Conservation (phyloP, 1,284 basidiomycete genomes). For the Moniliella sp. region DNA sequence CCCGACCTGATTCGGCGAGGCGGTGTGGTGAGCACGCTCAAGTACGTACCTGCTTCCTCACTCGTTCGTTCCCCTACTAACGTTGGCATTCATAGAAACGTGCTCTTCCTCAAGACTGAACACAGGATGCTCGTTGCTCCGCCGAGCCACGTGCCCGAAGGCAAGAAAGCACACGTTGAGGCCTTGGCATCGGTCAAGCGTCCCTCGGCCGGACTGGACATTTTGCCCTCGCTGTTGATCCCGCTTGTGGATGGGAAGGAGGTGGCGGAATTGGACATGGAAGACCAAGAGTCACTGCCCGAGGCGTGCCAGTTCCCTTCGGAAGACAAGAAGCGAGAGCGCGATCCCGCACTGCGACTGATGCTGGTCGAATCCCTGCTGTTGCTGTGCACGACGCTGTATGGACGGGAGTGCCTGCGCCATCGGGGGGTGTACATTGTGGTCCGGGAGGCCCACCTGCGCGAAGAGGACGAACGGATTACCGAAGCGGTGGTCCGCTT, state of each 20-base stretch:
- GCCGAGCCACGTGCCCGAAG: too few relatives aligned
- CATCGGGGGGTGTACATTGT: conserved; percentile 69
- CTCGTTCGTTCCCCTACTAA: too few relatives aligned
- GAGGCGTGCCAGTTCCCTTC: conserved; percentile 68
- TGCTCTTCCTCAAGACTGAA: conserved; percentile 25
- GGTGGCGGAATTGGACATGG: conserved; percentile 12
- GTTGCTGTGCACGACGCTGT: conserved; percentile 64
- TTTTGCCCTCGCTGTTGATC: conserved; percentile 45
- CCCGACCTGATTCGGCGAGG: conserved; percentile 29
- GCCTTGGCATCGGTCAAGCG: conserved; percentile 9
- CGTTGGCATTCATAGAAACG: too few relatives aligned
- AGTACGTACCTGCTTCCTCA: too few relatives aligned
- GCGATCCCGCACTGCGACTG: conserved; percentile 55
- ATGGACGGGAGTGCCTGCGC: conserved; percentile 62
- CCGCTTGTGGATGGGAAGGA: conserved; percentile 87
- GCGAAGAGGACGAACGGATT: conserved; percentile 48
- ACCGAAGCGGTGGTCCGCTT: conserved; percentile 26
- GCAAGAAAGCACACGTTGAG: conserved; percentile 6
- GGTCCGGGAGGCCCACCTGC: conserved; percentile 55
- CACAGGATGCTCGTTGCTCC: conserved; percentile 25
- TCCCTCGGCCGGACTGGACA: conserved; percentile 20
- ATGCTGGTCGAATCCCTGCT: conserved; percentile 73
- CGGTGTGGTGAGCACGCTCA: conserved; percentile 28
- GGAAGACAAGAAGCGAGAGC: conserved; percentile 62
- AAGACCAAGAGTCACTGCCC: conserved; percentile 75